Percentiles rank a stretch among this genome's conserved stretches.
phyloP scores from a whole-genome alignment of 495 filamentous ascomycete species.

The Talaromyces thailandensis region DNA sequence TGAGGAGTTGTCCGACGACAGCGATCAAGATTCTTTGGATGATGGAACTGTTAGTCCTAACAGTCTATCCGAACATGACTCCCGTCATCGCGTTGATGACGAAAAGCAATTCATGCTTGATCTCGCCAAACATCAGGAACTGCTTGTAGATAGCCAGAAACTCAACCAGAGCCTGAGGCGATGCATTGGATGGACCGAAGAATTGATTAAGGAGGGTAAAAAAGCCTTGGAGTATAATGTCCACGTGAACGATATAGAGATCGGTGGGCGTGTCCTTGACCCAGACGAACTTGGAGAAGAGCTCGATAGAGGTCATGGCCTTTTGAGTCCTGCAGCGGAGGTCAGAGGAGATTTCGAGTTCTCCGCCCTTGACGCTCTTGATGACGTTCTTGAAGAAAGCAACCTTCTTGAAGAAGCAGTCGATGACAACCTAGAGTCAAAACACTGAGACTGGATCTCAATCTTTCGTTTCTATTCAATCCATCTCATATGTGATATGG shows the following conservation, averaged over 20 bases:
- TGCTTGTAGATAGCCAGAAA: constrained; percentile 80
- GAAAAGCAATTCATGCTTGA: constrained; percentile 74
- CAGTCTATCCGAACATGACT: constrained; percentile 32
- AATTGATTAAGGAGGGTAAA: constrained; percentile 77
- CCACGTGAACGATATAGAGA: constrained; percentile 62
- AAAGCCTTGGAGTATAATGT: constrained; percentile 79
- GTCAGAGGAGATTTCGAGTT: not conserved
- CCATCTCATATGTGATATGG: not conserved
- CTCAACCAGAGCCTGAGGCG: constrained; percentile 89
- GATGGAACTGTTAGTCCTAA: constrained; percentile 25
- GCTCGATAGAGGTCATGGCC: constrained; percentile 26
- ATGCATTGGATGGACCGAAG: constrained; percentile 80
- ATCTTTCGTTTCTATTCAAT: not conserved
- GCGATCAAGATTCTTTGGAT: constrained; percentile 38
- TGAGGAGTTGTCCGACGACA: constrained; percentile 35
- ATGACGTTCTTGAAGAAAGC: not conserved
- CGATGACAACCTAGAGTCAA: not conserved
- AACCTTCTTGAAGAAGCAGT: not conserved
- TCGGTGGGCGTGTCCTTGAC: constrained; percentile 71
- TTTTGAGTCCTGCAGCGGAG: constrained; percentile 24
- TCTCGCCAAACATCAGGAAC: constrained; percentile 76
- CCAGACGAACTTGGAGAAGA: constrained; percentile 54
- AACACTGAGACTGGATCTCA: not conserved
- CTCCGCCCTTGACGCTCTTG: not conserved
- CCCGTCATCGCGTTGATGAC: constrained; percentile 42